Evolutionary conservation across 805 yeast genomes (phyloP), one percentile per base, ranked within the genome.

Genomic region (Kodamaea kakaduensis): DNA sequence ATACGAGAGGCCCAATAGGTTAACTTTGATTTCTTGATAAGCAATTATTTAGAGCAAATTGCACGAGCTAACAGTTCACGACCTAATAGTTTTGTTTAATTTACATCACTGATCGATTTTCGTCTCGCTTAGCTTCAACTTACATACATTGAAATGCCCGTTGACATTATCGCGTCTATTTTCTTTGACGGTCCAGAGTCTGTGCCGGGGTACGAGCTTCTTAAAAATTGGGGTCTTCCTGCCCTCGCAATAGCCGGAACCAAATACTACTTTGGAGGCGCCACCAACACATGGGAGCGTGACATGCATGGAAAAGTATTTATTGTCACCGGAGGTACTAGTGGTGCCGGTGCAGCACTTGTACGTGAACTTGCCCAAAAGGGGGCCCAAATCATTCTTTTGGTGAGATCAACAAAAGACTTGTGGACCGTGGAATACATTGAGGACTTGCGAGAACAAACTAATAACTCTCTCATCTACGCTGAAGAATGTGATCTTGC

Each of bases 271-370:
- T 79, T 84, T 49, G 75, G 81, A 22, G 98, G 98, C 8, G 58
- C 84, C 1, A 46, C 73, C 14, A 93, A 90, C 59, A 84, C 88
- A 0, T 90, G 96, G 96, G 95, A 86, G 42, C 71, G 97, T 41
- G 89, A 88, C 45, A 60, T 90, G 54, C 96, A 93, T 53, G 97
- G 97, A 1, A 78, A 80, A 50, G 97, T 89, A 4, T 83, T 70
- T 48, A 65, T 84, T 14, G 69, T 85, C 5, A 83, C 93, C 0
- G 98, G 98, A n/a, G 98, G 95, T 2, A 90, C 97, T 0, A 73
- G 94, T 1, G 97, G 97, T 0, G 56, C 87, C 41, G 98, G 98
- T 0, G 82, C 90, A 0, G 73, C 76, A 3, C 72, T 84, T 3
- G 93, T 77, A 0, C 67, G 70, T 23, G 88, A 88, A 20, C 55